Base-by-base conservation (phyloP, 441 rosid genomes). In the Rhodomyrtus psidioides region DNA sequence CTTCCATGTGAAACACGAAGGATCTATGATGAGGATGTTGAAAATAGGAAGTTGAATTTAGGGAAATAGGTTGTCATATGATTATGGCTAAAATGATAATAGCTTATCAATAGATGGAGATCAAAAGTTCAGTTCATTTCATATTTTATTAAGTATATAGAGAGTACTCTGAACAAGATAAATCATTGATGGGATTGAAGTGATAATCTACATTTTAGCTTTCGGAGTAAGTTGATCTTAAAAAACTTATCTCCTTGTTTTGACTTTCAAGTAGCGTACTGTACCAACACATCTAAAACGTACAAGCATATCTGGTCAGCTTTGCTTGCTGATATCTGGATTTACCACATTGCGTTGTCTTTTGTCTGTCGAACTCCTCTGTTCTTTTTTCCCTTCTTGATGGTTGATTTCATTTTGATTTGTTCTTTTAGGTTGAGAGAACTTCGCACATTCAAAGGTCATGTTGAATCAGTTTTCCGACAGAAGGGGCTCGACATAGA, bases 401-500 rank as follows among this genome's bases (percentile, higher is more conserved):
- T 42, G 56, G 54, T 30, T 81, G 65, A 49, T 27, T 13, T 13
- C 5, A 24, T 16, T 84, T 56, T 82, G 21, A 55, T 30, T 54
- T 27, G 49, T 15, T 83, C 81, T 75, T 86, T 82, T 86, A 97
- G 99, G 95, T 87, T 97, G 91, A 93, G 99, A 88, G 99, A 97
- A 90, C 98, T 97, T 55, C 95, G 89, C 89, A 97, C 98, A 1
- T 94, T 96, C 42, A 97, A 97, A 88, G 99, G 99, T 85, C 99
- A 97, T 24, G 98, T 97, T 5, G 98, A 96, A 91, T 96, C 99
- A 24, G 99, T 96, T 70, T 97, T 97, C 89, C 94, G 98, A 87
- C 70, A 95, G 86, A 97, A 97, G 92, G 96, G 97, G 34, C 95
- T 97, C 0, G 99, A 97, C 93, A 95, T 94, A 70, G 98, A 95